phyloP scores from a whole-genome alignment of 2,329 filamentous ascomycete species.

The Neurospora sp. region DNA sequence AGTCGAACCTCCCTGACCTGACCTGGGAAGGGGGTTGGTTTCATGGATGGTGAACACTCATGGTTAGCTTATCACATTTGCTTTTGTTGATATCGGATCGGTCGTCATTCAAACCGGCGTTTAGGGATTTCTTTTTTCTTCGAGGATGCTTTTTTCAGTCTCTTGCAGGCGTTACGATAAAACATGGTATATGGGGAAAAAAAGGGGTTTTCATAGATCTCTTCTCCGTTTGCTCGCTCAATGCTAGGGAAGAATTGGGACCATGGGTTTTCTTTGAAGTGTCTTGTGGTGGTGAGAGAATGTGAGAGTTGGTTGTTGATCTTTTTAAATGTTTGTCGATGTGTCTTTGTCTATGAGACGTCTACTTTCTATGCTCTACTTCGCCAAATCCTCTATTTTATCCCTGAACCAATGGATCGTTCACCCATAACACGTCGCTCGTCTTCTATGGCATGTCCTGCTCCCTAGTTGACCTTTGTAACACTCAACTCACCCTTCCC shows the following conservation, averaged over 20 bases:
- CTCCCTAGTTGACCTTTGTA: slow-evolving; percentile 34
- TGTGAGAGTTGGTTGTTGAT: not conserved
- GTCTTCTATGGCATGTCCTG: not conserved
- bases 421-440: not conserved
- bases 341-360: not conserved
- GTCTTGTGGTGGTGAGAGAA: not conserved
- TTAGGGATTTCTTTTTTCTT: not conserved
- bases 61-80: not conserved
- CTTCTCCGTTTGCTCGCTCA: not conserved
- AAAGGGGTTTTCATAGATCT: not conserved
- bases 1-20: too few relatives aligned
- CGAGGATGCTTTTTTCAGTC: too few relatives aligned
- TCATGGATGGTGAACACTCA: not conserved
- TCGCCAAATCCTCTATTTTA: not conserved
- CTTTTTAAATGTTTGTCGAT: not conserved
- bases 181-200: not conserved
- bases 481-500: slow-evolving; percentile 40
- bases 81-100: not conserved
- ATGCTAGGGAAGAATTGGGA: not conserved
- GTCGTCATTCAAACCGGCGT: not conserved
- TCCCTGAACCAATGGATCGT: not conserved
- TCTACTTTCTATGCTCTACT: not conserved
- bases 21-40: too few relatives aligned
- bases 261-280: not conserved
- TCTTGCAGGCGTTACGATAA: not conserved